phyloP scores from a whole-genome alignment of 192 early-diverging fungal genomes.

The Coemansia sp. region DNA sequence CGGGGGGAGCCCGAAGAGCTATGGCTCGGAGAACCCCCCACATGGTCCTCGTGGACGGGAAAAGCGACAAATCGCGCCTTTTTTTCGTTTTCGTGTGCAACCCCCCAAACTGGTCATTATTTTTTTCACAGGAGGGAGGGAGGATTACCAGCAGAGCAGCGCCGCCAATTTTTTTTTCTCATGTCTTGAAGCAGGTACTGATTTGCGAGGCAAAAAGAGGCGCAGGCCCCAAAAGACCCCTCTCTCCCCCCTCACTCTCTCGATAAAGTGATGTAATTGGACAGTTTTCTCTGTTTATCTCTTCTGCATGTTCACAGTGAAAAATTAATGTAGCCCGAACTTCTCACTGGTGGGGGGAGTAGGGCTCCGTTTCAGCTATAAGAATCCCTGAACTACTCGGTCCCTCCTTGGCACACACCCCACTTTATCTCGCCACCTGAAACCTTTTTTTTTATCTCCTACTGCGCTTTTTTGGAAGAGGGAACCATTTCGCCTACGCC shows the following conservation, averaged over 20 bases:
- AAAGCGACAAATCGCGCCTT: not conserved
- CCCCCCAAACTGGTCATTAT: not conserved
- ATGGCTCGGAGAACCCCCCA: not conserved
- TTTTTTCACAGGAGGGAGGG: not conserved
- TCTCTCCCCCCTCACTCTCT: not conserved
- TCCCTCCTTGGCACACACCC: not conserved
- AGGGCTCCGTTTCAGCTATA: not conserved
- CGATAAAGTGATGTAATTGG: not conserved
- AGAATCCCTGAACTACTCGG: not conserved
- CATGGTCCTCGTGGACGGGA: not conserved
- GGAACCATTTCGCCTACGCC: not conserved
- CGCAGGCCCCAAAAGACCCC: not conserved
- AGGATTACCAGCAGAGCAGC: not conserved
- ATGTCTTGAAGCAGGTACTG: not conserved
- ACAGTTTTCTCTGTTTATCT: not conserved
- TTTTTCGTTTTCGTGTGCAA: not conserved
- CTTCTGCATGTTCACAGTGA: not conserved
- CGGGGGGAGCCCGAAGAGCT: not conserved
- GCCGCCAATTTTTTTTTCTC: not conserved
- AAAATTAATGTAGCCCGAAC: not conserved
- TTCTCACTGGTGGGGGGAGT: not conserved
- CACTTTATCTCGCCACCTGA: not conserved
- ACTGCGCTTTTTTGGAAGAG: not conserved
- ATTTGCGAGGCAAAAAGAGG: not conserved
- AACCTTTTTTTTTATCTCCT: not conserved